Evolutionary conservation across 2,329 filamentous ascomycete genomes (phyloP), one percentile per base, ranked within the genome.

Genomic region (Daldinia sp.): DNA sequence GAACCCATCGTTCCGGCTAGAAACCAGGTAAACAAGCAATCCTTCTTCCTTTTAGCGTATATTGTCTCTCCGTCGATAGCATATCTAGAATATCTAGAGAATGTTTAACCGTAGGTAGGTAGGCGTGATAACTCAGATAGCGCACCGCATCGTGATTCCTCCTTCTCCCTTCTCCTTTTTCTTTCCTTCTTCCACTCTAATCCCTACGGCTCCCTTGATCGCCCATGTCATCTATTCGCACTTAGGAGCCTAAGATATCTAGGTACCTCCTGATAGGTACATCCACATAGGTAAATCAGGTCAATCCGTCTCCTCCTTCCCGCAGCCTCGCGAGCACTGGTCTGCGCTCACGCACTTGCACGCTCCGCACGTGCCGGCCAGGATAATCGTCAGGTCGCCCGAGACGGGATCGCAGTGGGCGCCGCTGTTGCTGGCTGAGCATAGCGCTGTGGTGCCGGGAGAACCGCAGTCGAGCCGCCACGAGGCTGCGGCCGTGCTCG

Each of bases 391-490:
- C 9, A 71, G 30, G 19, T 58, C 43, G 10, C 70, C 68, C 3
- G 70, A 70, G 34, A 70, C 66, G 5, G 70, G 67, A 35, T 71
- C 68, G 54, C 68, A 70, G 59, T 66, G 64, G 4, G 70, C 68
- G 23, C 68, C 69, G 48, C 65, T 67, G 45, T 71, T 71, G 27
- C 52, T 53, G 2, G 68, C 68, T 45, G 67, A 67, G 56, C 68
- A 71, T 27, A 70, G 21, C 21, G 45, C 66, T 29, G 70, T 70
- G 8, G 54, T 64, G 11, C 60, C 64, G 8, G 64, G 68, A 4
- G 68, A 57, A 7, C 69, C 69, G 64, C 69, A 71, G 61, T 71
- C 69, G 7, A 71, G 67, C 10, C 60, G 51, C 63, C 63, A 70
- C 19, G 66, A 54, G 23, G 55, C 59, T 21, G 63, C 19, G 2